Evolutionary conservation across 257 asterid genomes (phyloP), one percentile per base, ranked within the genome.

Genomic region (Prunella vulgaris): DNA sequence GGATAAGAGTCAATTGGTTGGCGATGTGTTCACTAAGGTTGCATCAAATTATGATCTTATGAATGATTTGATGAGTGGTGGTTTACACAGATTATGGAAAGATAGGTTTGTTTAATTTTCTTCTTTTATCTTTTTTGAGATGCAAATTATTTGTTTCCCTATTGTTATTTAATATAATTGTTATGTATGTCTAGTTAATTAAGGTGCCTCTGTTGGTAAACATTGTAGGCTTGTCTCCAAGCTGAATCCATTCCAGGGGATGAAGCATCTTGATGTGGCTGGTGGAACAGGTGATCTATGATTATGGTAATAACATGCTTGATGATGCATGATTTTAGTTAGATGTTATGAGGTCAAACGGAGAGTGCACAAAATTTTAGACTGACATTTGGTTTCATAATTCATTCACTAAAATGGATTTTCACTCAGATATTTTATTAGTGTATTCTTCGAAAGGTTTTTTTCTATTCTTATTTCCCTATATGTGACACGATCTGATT

Each of bases 221-320:
- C 17, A 28, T 56, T 58, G 77, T 72, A 93, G 99, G 77, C 78
- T 93, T 81, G 95, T 93, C 66, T 83, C 92, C 21, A 83, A 87
- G 74, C 81, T 93, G 90, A 88, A 85, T 71, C 97, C 97, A 7
- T 90, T 88, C 80, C 96, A 95, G 5, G 97, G 99, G 62, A 93
- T 86, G 91, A 93, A 87, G 84, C 99, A 90, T 82, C 99, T 93
- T 53, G 99, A 93, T 80, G 97, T 93, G 76, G 99, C 99, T 61
- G 99, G 97, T 72, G 99, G 99, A 72, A 93, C 99, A 77, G 97
- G 96, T 90, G 79, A 76, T 62, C 21, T 66, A 37, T 38, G 18
- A 27, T n/a, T 65, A 71, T 68, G 64, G 57, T 22, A n/a, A 65
- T 53, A 17, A 30, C 53, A 14, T 71, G 64, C 32, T 64, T 59